Base-by-base conservation (phyloP, 805 yeast species). In the Candida nitratophila region DNA sequence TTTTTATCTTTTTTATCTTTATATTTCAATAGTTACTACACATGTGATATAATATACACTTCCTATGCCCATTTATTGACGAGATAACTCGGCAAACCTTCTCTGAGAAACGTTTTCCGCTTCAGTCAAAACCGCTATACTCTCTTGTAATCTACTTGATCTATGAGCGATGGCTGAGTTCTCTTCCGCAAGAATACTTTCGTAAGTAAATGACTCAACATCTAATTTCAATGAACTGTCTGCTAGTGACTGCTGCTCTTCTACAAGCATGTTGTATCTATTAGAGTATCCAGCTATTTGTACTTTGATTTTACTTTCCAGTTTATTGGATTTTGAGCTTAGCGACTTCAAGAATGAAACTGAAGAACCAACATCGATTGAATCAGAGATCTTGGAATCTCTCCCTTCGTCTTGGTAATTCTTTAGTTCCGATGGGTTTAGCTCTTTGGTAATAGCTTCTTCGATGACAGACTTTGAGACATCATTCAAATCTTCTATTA, bases 401-500 rank as follows among this genome's bases (percentile, higher is more conserved):
- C 5, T 20, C 8, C 27, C 34, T 30, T 31, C 14, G 6, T 30
- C 20, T 21, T 39, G 15, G 30, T n/a, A 31, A 3, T 10, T 16
- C 5, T 11, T 16, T 3, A 29, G 6, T 8, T 39, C 21, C 20
- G 16, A 3, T 10, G 4, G 8, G n/a, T 46, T 32, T 24, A 42
- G 34, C 34, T 51, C 56, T 11, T 21, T n/a, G 12, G 48, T 51
- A 1, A 67, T 54, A 31, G 45, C 58, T 9, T 37, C 19, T 9
- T 50, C 45, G 3, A 60, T 68, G 11, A 40, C 44, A 3, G 47
- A 49, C 33, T 41, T 47, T 2, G 43, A 14, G 8, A 57, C 65
- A 29, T 60, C 66, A 37, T 65, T 69, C 17, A 70, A 39, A 44
- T 62, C 70, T n/a, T 59, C 59, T 0, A 61, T 27, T 2, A 56